These are phyloP conservation scores for Ciborinia camelliae DNA, from an alignment of 2,329 filamentous ascomycete species.

Conservation along the genomic window DNA sequence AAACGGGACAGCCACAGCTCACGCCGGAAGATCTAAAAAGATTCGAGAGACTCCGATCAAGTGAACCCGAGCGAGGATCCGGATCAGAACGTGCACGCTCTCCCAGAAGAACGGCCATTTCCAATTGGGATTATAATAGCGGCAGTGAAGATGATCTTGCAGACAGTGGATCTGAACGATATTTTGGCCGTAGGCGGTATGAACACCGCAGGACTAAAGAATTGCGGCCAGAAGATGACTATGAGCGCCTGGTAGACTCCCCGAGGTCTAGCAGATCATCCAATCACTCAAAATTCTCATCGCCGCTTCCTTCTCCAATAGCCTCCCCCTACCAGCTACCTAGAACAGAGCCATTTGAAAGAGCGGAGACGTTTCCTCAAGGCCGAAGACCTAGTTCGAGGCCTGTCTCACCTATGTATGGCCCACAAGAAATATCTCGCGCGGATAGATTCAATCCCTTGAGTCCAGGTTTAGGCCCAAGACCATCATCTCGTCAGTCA, in stretches of 20 bases:
- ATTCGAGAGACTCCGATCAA: conserved; percentile 26
- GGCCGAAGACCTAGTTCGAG: conserved; percentile 24
- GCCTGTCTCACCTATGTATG: conserved; percentile 32
- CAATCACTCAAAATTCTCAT: conserved; percentile 25
- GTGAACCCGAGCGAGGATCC: conserved; percentile 23
- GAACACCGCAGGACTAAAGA: conserved; percentile 18
- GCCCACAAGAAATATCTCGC: conserved; percentile 23
- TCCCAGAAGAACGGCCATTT: conserved; percentile 27
- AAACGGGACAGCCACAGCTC: conserved; percentile 28
- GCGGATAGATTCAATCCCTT: conserved; percentile 30
- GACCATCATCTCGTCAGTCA: conserved; percentile 28
- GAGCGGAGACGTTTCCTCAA: conserved; percentile 32
- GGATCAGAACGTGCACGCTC: conserved; percentile 24
- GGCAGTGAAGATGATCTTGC: conserved; percentile 34
- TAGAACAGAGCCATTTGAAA: conserved; percentile 29
- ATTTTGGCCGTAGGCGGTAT: conserved; percentile 21
- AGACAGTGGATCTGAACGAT: conserved; percentile 33
- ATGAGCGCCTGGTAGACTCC: conserved; percentile 24
- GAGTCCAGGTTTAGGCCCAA: conserved; percentile 20
- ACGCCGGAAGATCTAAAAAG: conserved; percentile 28
- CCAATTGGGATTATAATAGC: conserved; percentile 27
- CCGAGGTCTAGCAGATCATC: conserved; percentile 32
- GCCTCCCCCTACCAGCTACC: conserved; percentile 31
- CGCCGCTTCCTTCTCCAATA: conserved; percentile 35
- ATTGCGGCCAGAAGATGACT: conserved; percentile 25